Evolutionary conservation across 108 stramenopile genomes (phyloP), one percentile per base, ranked within the genome.

Genomic region (Nitzschia palea): DNA sequence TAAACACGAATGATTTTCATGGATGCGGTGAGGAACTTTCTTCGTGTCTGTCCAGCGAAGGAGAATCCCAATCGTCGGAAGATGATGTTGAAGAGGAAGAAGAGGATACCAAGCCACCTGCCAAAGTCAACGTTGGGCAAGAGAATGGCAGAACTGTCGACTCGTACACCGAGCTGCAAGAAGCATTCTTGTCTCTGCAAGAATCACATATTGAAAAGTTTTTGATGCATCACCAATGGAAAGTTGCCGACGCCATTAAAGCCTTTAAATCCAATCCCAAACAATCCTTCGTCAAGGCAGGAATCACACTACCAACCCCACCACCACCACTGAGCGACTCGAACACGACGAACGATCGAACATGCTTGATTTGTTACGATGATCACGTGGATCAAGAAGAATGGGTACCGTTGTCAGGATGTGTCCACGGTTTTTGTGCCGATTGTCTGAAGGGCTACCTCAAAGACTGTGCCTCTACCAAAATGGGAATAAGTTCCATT

Each of bases 341-440:
- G 9, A 6, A 34, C 33, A 52, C 1, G 17, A n/a, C 37, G 31
- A 36, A 34, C 47, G 50, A 32, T 17, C 12, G 51, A 14, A 54
- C 40, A 40, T 84, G 83, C 48, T 22, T 65, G 6, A 84, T 84
- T 47, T 84, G 83, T 37, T 80, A 54, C 35, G 79, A 84, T 34
- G 76, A 77, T 36, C 52, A 59, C 10, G 40, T 63, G 12, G 56
- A 53, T 23, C 12, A 62, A 58, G 51, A 44, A 1, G 40, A 78
- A 4, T 84, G 76, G 76, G 45, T 57, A 26, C 5, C 50, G 23
- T 53, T 84, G 23, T 15, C 10, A 30, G 58, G 58, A 4, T 84
- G 83, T 30, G 36, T 42, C 8, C 83, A 84, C 43, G 67, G 55
- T 4, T 84, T 84, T 51, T 84, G 83, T 52, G 36, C 35, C 3